phyloP scores from a whole-genome alignment of 371 early-diverging fungal genomes.

The Mortierella sp. region DNA sequence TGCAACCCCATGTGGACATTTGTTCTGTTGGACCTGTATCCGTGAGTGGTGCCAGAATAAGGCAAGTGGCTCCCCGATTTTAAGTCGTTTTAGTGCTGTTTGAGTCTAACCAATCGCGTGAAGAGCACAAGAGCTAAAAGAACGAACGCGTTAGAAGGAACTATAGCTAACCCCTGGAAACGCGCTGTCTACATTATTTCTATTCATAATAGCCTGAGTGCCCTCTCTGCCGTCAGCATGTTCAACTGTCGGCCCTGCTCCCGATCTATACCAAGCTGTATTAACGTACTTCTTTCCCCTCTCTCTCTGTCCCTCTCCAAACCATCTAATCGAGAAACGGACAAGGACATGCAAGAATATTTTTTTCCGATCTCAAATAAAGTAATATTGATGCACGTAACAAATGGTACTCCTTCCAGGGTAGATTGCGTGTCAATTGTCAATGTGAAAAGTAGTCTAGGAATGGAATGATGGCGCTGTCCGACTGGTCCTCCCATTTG shows the following conservation, averaged over 20 bases:
- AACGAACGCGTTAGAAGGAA: background rate
- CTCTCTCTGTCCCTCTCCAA: background rate
- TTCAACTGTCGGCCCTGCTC: conserved; percentile 74
- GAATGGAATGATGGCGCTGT: background rate
- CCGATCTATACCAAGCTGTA: conserved; percentile 60
- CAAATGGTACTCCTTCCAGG: background rate
- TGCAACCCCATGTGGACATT: conserved; percentile 92
- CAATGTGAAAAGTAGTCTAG: background rate
- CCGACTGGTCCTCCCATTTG: background rate
- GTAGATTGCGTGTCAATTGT: background rate
- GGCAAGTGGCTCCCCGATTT: conserved; percentile 58
- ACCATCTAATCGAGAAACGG: background rate
- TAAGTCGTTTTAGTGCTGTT: background rate
- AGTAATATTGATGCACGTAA: background rate
- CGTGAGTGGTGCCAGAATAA: conserved; percentile 93
- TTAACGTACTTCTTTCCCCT: conserved; percentile 1
- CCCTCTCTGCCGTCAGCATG: conserved; percentile 86
- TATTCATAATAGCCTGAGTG: conserved; percentile 77
- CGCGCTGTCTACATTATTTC: conserved; percentile 19
- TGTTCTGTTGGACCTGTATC: conserved; percentile 95
- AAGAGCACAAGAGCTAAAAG: background rate
- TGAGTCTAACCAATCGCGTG: no score
- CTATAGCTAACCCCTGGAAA: conserved; percentile 1
- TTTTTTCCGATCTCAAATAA: conserved; percentile 7
- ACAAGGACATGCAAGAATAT: background rate